Conservation (phyloP, 805 yeast genomes). For the Candida nanaspora region DNA sequence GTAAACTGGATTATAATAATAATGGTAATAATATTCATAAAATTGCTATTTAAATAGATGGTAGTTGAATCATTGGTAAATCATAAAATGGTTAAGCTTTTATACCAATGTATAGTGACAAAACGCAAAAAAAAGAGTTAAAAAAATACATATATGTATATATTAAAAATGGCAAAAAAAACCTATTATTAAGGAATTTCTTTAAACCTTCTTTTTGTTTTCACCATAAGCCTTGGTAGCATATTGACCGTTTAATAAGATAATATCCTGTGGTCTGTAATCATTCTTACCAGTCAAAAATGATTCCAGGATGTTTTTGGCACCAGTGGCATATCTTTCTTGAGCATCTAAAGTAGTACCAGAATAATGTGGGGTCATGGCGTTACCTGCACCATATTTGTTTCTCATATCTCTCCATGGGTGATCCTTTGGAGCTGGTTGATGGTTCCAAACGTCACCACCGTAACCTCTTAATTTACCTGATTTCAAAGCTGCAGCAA, state of each 20-base stretch:
- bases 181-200: too few species aligned
- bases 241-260: conserved; percentile 64
- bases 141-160: too few species aligned
- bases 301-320: conserved; percentile 53
- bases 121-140: too few species aligned
- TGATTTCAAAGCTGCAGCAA: conserved; percentile 61
- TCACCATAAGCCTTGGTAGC: conserved; percentile 69
- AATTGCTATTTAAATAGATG: too few species aligned
- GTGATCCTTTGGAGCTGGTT: conserved; percentile 71
- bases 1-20: too few species aligned
- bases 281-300: conserved; percentile 57
- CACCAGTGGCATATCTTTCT: conserved; percentile 64
- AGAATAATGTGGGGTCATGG: conserved; percentile 78
- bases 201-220: conserved; percentile 35
- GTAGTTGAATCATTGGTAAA: too few species aligned
- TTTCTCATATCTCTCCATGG: conserved; percentile 71
- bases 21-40: too few species aligned
- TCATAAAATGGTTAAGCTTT: too few species aligned
- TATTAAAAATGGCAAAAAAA: too few species aligned
- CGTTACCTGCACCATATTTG: conserved; percentile 68
- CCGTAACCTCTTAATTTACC: conserved; percentile 77
- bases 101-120: too few species aligned
- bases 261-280: conserved; percentile 71
- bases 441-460: conserved; percentile 84
- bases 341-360: conserved; percentile 82